These are phyloP conservation scores for Pharnaceum exiguum DNA, from an alignment of 148 eudicot species.

Conservation along the genomic window DNA sequence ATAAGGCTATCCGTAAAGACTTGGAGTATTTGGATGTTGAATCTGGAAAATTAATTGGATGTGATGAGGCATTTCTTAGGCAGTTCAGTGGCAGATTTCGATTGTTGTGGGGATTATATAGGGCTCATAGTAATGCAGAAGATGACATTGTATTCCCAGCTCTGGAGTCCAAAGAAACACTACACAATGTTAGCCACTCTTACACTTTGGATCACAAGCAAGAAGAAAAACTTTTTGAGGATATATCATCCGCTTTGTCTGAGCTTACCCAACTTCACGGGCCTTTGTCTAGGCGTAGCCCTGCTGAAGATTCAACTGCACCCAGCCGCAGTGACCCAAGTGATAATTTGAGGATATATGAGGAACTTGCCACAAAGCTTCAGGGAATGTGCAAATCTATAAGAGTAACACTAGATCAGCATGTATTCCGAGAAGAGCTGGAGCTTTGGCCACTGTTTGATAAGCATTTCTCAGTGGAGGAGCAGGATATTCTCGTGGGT, in stretches of 20 bases:
- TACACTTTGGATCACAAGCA: constrained; percentile 97
- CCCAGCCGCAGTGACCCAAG: constrained; percentile 21
- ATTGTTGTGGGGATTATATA: constrained; percentile 84
- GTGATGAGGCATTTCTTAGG: constrained; percentile 70
- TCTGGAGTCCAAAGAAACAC: constrained; percentile 85
- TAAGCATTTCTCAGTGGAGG: constrained; percentile 83
- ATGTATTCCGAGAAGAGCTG: constrained; percentile 88
- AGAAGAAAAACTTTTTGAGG: constrained; percentile 89
- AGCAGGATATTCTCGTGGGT: constrained; percentile 93
- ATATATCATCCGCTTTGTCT: constrained; percentile 71
- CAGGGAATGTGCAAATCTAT: constrained; percentile 98
- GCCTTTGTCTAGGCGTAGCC: constrained; percentile 25
- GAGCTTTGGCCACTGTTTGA: constrained; percentile 98
- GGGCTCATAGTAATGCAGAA: constrained; percentile 97
- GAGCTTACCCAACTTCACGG: constrained; percentile 63
- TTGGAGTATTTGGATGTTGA: constrained; percentile 93
- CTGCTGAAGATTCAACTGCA: constrained; percentile 23
- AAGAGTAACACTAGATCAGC: constrained; percentile 87
- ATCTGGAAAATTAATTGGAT: constrained; percentile 74
- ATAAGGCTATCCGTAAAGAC: constrained; percentile 91
- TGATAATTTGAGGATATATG: constrained; percentile 50
- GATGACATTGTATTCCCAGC: constrained; percentile 98
- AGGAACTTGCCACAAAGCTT: constrained; percentile 75
- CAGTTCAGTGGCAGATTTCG: constrained; percentile 91
- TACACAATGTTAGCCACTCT: constrained; percentile 98